Conservation (phyloP, 2,329 filamentous ascomycete genomes). For the Talaromyces funiculosus region DNA sequence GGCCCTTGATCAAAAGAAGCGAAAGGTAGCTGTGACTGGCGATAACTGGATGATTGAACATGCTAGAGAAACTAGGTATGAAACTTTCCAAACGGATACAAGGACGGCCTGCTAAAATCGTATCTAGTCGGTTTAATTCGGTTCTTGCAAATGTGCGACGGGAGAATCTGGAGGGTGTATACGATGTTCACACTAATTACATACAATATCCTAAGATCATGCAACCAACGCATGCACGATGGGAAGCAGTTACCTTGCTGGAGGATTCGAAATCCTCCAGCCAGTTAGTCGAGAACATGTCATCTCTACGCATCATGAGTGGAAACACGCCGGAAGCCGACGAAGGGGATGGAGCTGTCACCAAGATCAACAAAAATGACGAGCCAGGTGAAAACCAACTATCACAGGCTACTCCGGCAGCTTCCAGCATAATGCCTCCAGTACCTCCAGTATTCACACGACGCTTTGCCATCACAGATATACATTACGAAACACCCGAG, state of each 20-base stretch:
- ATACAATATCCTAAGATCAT: conserved; percentile 83
- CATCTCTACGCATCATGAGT: conserved; percentile 31
- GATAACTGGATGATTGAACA: conserved; percentile 97
- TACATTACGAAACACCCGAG: conserved; percentile 53
- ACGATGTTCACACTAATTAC: conserved; percentile 88
- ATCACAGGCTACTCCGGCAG: conserved; percentile 5
- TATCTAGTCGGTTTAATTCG: conserved; percentile 72
- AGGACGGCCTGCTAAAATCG: conserved; percentile 6
- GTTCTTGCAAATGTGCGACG: conserved; percentile 63
- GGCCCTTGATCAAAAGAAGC: conserved; percentile 68
- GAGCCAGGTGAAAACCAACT: conserved; percentile 9
- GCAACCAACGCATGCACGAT: conserved; percentile 81
- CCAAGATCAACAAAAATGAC: conserved; percentile 15
- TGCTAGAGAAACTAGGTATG: conserved; percentile 80
- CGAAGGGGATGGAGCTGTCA: background rate
- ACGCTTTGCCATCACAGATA: conserved; percentile 60
- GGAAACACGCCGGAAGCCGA: conserved; percentile 21
- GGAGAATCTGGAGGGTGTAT: conserved; percentile 68
- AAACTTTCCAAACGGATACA: conserved; percentile 11
- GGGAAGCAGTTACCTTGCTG: conserved; percentile 62
- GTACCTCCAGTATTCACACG: conserved; percentile 55
- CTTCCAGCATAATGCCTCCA: conserved; percentile 44
- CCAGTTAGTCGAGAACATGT: conserved; percentile 30
- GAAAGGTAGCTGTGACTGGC: conserved; percentile 81
- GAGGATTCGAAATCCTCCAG: conserved; percentile 27